phyloP scores from a whole-genome alignment of 2,329 filamentous ascomycete species.

The Verticillium dahliae region DNA sequence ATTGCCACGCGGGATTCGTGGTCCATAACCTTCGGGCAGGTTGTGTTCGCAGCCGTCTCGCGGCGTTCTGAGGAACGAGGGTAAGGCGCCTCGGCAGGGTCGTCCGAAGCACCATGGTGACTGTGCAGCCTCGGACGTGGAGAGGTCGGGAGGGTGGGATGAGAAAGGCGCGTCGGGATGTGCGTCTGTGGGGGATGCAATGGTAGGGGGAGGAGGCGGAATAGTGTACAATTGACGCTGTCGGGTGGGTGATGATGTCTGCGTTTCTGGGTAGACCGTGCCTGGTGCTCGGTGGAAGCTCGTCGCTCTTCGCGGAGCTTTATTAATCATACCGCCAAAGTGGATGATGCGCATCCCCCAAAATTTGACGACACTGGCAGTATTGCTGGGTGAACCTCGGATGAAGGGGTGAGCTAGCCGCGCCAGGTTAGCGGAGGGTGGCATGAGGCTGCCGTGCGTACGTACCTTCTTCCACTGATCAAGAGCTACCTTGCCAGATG shows the following conservation, averaged over 20 bases:
- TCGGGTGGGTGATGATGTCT: background rate
- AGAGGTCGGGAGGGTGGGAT: background rate
- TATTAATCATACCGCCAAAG: constrained; percentile 1
- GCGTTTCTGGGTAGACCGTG: background rate
- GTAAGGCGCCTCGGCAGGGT: constrained; percentile 31
- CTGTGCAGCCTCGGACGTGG: background rate
- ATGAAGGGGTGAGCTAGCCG: background rate
- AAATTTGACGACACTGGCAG: background rate
- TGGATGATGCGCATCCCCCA: background rate
- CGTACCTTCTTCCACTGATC: too few species aligned
- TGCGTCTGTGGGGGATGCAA: background rate
- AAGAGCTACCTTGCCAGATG: too few species aligned
- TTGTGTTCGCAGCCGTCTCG: constrained; percentile 16
- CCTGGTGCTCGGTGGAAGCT: constrained; percentile 1
- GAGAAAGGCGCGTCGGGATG: background rate
- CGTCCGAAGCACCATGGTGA: constrained; percentile 33
- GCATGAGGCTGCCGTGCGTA: too few species aligned
- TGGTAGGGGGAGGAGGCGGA: background rate
- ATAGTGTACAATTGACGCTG: background rate
- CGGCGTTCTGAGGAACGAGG: constrained; percentile 24
- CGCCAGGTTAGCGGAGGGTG: background rate
- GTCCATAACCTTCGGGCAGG: constrained; percentile 7
- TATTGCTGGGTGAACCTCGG: background rate
- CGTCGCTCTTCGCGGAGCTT: constrained; percentile 1
- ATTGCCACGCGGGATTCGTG: constrained; percentile 12